Conservation (phyloP, 768 basidiomycete genomes). For the Mycena vitilis region DNA sequence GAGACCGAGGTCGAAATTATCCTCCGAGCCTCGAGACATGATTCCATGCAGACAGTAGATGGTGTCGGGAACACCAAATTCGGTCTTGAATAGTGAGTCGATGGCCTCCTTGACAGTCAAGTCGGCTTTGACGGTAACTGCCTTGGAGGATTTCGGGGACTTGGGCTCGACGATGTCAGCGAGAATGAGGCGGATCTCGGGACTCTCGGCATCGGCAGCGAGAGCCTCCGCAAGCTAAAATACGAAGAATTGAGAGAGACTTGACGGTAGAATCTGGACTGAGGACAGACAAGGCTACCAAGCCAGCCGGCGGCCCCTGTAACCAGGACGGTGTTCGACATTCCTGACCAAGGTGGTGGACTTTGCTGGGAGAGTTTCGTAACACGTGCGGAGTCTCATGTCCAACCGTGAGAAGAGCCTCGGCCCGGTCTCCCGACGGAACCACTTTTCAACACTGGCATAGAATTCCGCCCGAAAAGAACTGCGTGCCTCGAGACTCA, state of each 20-base stretch:
- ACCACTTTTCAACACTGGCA: too few species aligned
- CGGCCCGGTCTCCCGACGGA: too few species aligned
- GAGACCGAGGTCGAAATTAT: slow-evolving; percentile 67
- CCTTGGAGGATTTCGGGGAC: slow-evolving; percentile 44
- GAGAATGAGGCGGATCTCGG: slow-evolving; percentile 60
- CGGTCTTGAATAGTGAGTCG: slow-evolving; percentile 52
- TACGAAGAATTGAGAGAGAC: background rate
- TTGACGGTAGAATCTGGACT: background rate
- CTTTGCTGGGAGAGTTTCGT: too few species aligned
- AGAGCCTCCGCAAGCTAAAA: slow-evolving; percentile 52
- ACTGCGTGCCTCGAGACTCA: too few species aligned
- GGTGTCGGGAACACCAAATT: slow-evolving; percentile 54
- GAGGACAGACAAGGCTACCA: slow-evolving; percentile 29
- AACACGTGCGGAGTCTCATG: too few species aligned
- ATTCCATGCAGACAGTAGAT: slow-evolving; percentile 67
- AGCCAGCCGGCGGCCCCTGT: slow-evolving; percentile 57
- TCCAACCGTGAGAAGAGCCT: too few species aligned
- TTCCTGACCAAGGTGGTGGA: slow-evolving; percentile 8
- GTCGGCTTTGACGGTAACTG: slow-evolving; percentile 53
- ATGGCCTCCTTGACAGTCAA: slow-evolving; percentile 51
- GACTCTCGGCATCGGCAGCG: slow-evolving; percentile 44
- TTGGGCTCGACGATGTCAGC: slow-evolving; percentile 60
- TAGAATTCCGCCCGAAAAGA: too few species aligned
- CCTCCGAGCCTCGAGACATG: slow-evolving; percentile 73
- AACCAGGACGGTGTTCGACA: slow-evolving; percentile 53